These are phyloP conservation scores for Croton setiger DNA, from an alignment of 441 rosid genomes.

Conservation along the genomic window DNA sequence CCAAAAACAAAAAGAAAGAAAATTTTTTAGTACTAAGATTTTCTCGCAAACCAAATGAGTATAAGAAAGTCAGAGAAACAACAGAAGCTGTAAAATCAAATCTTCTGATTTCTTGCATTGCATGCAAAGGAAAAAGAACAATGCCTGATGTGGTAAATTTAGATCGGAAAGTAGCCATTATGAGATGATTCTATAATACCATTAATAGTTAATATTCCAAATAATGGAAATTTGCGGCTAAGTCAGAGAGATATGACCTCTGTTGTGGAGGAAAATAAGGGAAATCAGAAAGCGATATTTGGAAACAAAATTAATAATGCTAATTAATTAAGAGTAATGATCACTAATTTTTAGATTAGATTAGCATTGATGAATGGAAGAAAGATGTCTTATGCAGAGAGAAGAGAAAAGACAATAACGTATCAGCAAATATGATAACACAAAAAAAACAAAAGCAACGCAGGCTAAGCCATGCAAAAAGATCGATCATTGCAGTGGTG, in stretches of 20 bases:
- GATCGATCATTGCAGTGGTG: constrained; percentile 12
- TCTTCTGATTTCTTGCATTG: constrained; percentile 21
- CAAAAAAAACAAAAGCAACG: constrained; percentile 43
- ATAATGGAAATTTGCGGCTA: constrained; percentile 37
- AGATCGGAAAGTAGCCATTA: constrained; percentile 7
- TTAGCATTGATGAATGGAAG: constrained; percentile 3
- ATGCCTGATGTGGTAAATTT: constrained; percentile 16
- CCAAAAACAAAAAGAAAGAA: background rate
- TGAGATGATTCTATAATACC: constrained; percentile 13
- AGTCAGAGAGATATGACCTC: constrained; percentile 21
- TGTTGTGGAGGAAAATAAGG: constrained; percentile 4
- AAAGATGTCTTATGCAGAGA: constrained; percentile 20
- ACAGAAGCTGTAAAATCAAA: background rate
- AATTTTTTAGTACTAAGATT: background rate
- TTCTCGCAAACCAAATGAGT: background rate
- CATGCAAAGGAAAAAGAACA: constrained; percentile 14
- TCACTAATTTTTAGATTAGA: background rate
- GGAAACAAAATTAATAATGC: background rate
- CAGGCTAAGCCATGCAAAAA: constrained; percentile 41
- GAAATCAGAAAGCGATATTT: constrained; percentile 21
- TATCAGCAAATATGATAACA: constrained; percentile 23
- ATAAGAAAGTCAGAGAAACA: background rate
- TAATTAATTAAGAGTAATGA: background rate
- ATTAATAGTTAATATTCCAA: constrained; percentile 23
- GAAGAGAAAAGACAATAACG: constrained; percentile 37